A percentile compares a stretch with the other conserved stretches of the same genome.
Evolutionary conservation across 164 flowering plant species (phyloP).

Genomic region (Sedum album): DNA sequence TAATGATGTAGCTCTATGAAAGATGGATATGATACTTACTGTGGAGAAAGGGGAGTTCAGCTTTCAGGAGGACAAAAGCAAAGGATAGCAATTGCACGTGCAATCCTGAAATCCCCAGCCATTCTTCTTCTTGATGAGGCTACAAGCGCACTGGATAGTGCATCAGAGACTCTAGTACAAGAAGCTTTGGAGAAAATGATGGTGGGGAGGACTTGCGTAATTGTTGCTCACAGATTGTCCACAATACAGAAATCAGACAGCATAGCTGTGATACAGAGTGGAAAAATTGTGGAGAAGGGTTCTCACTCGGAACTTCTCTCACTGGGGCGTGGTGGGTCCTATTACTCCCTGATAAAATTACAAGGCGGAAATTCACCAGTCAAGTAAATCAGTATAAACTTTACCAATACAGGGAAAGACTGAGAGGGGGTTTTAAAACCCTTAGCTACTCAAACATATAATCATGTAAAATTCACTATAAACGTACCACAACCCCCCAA

Average conservation of each 20-base stretch:
- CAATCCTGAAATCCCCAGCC: constrained; percentile 41
- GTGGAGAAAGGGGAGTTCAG: constrained; percentile 53
- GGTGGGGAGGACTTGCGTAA: constrained; percentile 38
- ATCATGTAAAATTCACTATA: too few relatives aligned
- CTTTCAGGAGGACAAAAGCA: constrained; percentile 59
- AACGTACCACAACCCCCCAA: too few relatives aligned
- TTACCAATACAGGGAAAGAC: too few relatives aligned
- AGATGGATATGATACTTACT: constrained; percentile 20
- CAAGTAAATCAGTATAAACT: constrained; percentile 9
- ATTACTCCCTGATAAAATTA: constrained; percentile 30
- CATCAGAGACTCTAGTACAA: constrained; percentile 40
- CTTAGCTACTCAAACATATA: neutral
- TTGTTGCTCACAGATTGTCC: constrained; percentile 41
- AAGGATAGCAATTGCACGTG: constrained; percentile 49
- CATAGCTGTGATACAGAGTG: constrained; percentile 36
- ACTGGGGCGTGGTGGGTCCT: constrained; percentile 29
- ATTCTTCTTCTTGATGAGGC: constrained; percentile 38
- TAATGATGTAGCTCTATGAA: constrained; percentile 20
- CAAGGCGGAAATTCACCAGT: constrained; percentile 23
- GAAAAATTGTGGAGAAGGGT: constrained; percentile 36
- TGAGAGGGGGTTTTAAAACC: neutral
- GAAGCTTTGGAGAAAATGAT: constrained; percentile 44
- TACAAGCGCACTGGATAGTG: constrained; percentile 10
- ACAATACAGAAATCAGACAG: constrained; percentile 35
- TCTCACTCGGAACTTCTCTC: constrained; percentile 27